phyloP scores from a whole-genome alignment of 768 basidiomycete genomes.

The Nidularia sp. region DNA sequence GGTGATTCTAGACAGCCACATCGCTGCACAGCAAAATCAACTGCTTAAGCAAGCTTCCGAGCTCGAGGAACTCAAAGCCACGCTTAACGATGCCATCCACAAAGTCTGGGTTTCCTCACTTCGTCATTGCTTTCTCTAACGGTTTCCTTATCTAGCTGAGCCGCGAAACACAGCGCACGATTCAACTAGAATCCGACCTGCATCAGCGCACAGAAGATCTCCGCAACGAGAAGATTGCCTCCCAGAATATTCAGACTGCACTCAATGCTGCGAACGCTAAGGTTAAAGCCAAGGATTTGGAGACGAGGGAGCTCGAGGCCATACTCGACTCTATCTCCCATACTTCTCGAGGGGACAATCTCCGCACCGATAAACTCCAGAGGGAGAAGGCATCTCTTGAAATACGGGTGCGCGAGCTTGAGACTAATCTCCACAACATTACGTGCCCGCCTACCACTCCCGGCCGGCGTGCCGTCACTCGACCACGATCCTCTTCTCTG shows the following conservation, averaged over 20 bases:
- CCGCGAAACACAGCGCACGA: slow-evolving; percentile 45
- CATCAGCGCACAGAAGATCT: slow-evolving; percentile 50
- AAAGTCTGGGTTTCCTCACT: slow-evolving; percentile 28
- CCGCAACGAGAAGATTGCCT: slow-evolving; percentile 46
- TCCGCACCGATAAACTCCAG: slow-evolving; percentile 42
- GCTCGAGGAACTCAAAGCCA: slow-evolving; percentile 35
- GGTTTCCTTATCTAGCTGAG: slow-evolving; percentile 38
- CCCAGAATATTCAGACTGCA: slow-evolving; percentile 49
- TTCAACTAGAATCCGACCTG: slow-evolving; percentile 51
- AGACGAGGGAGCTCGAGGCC: slow-evolving; percentile 50
- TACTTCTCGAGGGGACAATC: slow-evolving; percentile 42
- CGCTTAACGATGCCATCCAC: slow-evolving; percentile 40
- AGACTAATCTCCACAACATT: slow-evolving; percentile 34
- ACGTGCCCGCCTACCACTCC: slow-evolving; percentile 24
- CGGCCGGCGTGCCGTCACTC: slow-evolving; percentile 58
- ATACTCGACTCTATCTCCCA: slow-evolving; percentile 52
- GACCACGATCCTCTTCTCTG: slow-evolving; percentile 19
- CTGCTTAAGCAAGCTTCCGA: slow-evolving; percentile 36
- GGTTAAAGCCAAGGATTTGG: slow-evolving; percentile 45
- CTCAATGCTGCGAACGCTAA: slow-evolving; percentile 45
- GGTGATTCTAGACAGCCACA: slow-evolving; percentile 35
- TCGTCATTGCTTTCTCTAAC: slow-evolving; percentile 1
- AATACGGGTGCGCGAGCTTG: slow-evolving; percentile 54
- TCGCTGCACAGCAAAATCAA: slow-evolving; percentile 42
- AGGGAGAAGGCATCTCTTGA: slow-evolving; percentile 57